phyloP scores from a whole-genome alignment of 179 eudicot species.

The Spergularia azorica region DNA sequence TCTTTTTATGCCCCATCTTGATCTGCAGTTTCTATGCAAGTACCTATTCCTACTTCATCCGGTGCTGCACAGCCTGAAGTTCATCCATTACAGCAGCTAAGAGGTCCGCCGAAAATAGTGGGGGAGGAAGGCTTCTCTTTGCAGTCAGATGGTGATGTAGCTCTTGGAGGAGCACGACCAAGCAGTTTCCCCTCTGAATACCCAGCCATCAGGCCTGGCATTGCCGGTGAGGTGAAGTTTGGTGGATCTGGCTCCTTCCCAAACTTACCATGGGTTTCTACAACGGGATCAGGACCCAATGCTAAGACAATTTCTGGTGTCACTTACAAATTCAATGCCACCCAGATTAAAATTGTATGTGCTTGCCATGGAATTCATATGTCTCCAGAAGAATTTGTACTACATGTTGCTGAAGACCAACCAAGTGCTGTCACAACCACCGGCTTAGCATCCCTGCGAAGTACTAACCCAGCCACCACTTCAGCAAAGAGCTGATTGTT shows the following conservation, averaged over 20 bases:
- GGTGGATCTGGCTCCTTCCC: slow-evolving; percentile 89
- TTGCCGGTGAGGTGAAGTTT: slow-evolving; percentile 71
- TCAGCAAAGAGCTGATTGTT: slow-evolving; percentile 65
- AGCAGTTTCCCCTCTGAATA: slow-evolving; percentile 54
- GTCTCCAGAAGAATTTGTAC: slow-evolving; percentile 85
- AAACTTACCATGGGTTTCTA: slow-evolving; percentile 93
- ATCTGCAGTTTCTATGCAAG: slow-evolving; percentile 42
- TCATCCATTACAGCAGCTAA: slow-evolving; percentile 38
- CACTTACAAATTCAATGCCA: slow-evolving; percentile 65
- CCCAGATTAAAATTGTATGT: slow-evolving; percentile 87
- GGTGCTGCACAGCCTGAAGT: slow-evolving; percentile 47
- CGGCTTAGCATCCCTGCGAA: slow-evolving; percentile 48
- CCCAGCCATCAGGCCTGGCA: slow-evolving; percentile 79
- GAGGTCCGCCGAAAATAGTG: slow-evolving; percentile 37
- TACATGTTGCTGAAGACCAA: slow-evolving; percentile 64
- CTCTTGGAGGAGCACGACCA: slow-evolving; percentile 27
- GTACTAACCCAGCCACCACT: slow-evolving; percentile 63
- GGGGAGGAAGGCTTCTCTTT: slow-evolving; percentile 57
- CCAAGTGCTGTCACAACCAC: slow-evolving; percentile 25
- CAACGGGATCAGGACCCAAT: slow-evolving; percentile 80
- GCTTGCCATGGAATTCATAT: slow-evolving; percentile 92
- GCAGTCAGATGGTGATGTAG: slow-evolving; percentile 42
- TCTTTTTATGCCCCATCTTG: background rate
- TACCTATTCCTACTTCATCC: slow-evolving; percentile 33
- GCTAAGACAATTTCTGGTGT: slow-evolving; percentile 92